Evolutionary conservation across 139 green algal genomes (phyloP).

Genomic region (Haematococcus sp.): DNA sequence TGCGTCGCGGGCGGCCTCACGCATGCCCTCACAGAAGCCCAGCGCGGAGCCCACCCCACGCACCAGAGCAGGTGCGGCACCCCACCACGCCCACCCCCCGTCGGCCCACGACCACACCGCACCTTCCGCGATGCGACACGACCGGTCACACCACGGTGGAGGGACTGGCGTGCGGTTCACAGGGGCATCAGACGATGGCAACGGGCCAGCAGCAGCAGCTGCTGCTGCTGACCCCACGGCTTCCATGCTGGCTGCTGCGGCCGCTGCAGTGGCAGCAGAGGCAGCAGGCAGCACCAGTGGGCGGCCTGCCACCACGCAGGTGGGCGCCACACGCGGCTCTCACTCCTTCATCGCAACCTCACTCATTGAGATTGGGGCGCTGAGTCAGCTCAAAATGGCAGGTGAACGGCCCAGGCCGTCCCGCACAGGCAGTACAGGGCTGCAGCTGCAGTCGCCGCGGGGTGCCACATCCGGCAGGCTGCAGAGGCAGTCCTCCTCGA

Average conservation of each 20-base stretch:
- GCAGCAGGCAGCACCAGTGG: not conserved
- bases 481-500: too few species aligned
- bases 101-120: too few species aligned
- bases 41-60: too few species aligned
- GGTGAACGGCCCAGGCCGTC: too few species aligned
- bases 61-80: too few species aligned
- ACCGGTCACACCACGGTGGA: too few species aligned
- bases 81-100: too few species aligned
- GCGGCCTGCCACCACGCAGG: not conserved
- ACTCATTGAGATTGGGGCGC: not conserved
- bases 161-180: not conserved
- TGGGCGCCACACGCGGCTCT: constrained; percentile 1
- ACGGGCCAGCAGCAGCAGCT: not conserved
- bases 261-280: not conserved
- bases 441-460: too few species aligned
- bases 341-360: constrained; percentile 2
- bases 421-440: constrained; percentile 2
- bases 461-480: too few species aligned
- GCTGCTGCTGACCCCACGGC: not conserved
- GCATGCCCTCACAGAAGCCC: not conserved
- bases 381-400: not conserved
- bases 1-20: not conserved
- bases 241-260: not conserved
- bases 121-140: too few species aligned
- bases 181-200: too few species aligned